A percentile compares a stretch with the other conserved stretches of the same genome.
phyloP scores from a whole-genome alignment of 2,329 filamentous ascomycete species.

The Fonsecaea erecta region DNA sequence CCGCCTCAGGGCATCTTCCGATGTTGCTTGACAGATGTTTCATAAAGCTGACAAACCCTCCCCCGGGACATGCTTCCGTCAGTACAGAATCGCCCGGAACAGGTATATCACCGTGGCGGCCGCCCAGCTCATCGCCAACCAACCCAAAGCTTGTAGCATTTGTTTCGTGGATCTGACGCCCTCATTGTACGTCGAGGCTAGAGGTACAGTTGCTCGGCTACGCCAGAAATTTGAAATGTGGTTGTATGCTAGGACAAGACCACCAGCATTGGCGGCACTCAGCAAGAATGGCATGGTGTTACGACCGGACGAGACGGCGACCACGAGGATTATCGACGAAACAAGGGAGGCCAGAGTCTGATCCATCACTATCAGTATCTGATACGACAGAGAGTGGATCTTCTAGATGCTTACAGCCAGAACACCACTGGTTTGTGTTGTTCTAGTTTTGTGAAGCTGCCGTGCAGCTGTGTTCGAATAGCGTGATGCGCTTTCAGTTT shows the following conservation, averaged over 20 bases:
- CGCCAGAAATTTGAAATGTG: constrained; percentile 32
- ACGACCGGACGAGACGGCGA: constrained; percentile 16
- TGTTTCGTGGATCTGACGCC: constrained; percentile 27
- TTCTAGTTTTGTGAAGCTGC: constrained; percentile 34
- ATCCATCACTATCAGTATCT: not conserved
- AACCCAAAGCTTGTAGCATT: constrained; percentile 21
- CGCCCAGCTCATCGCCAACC: constrained; percentile 22
- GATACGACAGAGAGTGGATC: not conserved
- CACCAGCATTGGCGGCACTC: constrained; percentile 23
- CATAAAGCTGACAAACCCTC: constrained; percentile 15
- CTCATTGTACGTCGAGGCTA: constrained; percentile 29
- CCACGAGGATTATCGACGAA: constrained; percentile 23
- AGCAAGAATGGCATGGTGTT: constrained; percentile 23
- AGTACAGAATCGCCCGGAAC: constrained; percentile 14
- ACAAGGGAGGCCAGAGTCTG: constrained; percentile 25
- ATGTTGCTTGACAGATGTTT: not conserved
- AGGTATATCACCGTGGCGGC: constrained; percentile 21
- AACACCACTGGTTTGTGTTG: constrained; percentile 30
- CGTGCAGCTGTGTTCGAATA: constrained; percentile 29
- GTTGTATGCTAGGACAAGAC: constrained; percentile 22
- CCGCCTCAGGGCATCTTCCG: constrained; percentile 15
- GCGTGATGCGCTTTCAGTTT: constrained; percentile 29
- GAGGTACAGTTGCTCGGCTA: constrained; percentile 27
- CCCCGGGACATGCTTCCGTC: not conserved
- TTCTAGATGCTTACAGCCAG: constrained; percentile 27